A percentile compares a stretch with the other conserved stretches of the same genome.
phyloP scores from a whole-genome alignment of 148 eudicot genomes.

The Cornus suecica region DNA sequence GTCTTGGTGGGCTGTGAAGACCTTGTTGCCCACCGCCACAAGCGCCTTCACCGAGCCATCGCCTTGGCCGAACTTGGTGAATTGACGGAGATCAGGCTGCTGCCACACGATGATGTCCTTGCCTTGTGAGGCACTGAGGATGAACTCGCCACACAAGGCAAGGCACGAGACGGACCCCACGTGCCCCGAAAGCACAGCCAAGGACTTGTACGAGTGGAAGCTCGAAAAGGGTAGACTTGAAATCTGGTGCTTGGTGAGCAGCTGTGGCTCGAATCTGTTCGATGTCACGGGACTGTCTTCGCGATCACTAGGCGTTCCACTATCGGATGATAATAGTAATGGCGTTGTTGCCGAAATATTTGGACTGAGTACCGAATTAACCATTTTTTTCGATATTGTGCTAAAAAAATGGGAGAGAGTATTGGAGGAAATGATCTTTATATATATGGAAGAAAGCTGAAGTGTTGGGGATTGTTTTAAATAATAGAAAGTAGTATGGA shows the following conservation, averaged over 20 bases:
- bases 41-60: slow-evolving; percentile 80
- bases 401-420: background rate
- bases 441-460: background rate
- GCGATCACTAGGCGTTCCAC: slow-evolving; percentile 25
- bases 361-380: background rate
- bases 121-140: slow-evolving; percentile 81
- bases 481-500: too few relatives aligned
- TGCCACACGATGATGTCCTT: slow-evolving; percentile 93
- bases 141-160: slow-evolving; percentile 73
- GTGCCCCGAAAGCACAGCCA: slow-evolving; percentile 62
- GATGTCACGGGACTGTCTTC: slow-evolving; percentile 38
- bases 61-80: slow-evolving; percentile 71
- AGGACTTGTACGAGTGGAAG: slow-evolving; percentile 40
- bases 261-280: slow-evolving; percentile 15
- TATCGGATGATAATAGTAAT: slow-evolving; percentile 21
- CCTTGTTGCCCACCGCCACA: slow-evolving; percentile 55
- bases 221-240: slow-evolving; percentile 11
- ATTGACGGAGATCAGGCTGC: slow-evolving; percentile 69
- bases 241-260: slow-evolving; percentile 14
- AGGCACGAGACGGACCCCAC: slow-evolving; percentile 69
- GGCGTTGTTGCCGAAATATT: slow-evolving; percentile 24
- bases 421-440: too few relatives aligned
- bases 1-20: slow-evolving; percentile 92
- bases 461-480: background rate
- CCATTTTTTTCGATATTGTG: background rate